Percentiles rank a stretch among this genome's conserved stretches.
These are phyloP conservation scores for Phytopythium litorale DNA, from an alignment of 352 stramenopile genomes.

Conservation along the genomic window DNA sequence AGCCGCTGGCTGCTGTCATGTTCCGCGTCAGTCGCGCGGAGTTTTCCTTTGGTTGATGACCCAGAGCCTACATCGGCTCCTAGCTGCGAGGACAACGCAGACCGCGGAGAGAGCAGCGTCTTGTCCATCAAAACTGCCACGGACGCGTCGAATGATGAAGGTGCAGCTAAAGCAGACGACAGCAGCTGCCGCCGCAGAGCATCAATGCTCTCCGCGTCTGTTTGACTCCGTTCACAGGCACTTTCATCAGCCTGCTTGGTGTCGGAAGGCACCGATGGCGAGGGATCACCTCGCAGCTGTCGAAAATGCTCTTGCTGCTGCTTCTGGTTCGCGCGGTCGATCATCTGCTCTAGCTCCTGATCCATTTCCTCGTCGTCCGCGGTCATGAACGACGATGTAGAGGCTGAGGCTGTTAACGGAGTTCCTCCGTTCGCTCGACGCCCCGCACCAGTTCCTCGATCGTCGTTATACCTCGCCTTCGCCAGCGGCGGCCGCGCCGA, in stretches of 20 bases:
- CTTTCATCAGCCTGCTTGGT: neutral
- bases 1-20: conserved; percentile 9
- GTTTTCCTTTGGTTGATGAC: neutral
- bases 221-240: neutral
- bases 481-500: neutral
- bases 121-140: conserved; percentile 53
- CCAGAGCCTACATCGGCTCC: neutral
- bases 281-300: conserved; percentile 1
- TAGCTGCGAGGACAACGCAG: conserved; percentile 9
- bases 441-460: neutral
- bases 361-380: conserved; percentile 66
- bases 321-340: conserved; percentile 35
- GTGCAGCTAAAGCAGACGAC: conserved; percentile 5
- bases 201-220: neutral
- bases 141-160: conserved; percentile 32
- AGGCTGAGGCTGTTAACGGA: conserved; percentile 21
- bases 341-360: conserved; percentile 66
- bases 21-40: neutral
- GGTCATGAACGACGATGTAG: conserved; percentile 30
- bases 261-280: neutral
- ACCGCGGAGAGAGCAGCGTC: conserved; percentile 37
- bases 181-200: conserved; percentile 36
- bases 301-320: conserved; percentile 24
- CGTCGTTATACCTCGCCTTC: neutral
- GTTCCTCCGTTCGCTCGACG: neutral